Base-by-base conservation (phyloP, 2,329 filamentous ascomycete species). In the Scedosporium aurantiacum region DNA sequence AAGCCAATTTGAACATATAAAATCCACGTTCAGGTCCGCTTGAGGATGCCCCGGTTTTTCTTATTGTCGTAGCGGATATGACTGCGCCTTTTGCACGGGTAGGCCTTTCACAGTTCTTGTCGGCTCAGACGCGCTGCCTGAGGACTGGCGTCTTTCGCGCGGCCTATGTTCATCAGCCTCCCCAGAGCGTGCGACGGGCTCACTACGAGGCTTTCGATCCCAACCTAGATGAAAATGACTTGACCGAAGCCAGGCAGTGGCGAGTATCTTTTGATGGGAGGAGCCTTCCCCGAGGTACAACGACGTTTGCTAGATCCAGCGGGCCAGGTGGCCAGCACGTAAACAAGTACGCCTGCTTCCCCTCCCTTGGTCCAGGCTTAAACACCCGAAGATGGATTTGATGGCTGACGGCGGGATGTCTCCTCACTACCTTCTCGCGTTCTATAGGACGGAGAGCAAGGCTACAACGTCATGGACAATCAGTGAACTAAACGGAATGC, bases 291-390 rank as follows among this genome's bases (percentile, higher is more conserved):
- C 75, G 71, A 60, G 82, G 81, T 7, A 77, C 70, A 54, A 84
- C 80, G 4, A 78, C 72, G 10, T 85, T 77, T 68, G 77, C 82
- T 2, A 76, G 82, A n/a, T 84, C 82, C 2, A 84, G 81, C 65
- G 82, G 82, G 0, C 82, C 82, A 2, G 82, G 82, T 12, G 82
- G 82, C 1, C 82, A 85, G 65, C 81, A 85, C 67, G 82, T 85
- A 37, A 85, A 85, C 68, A 85, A 85, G 82, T 85, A 67, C 60
- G 77, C 69, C 28, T 1, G 37, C 28, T 10, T 10, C 37, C 3
- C 16, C 10, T 10, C 37, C 3, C 16, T 16, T 14, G n/a, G 25
- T n/a, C 8, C 21, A 16, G 14, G n/a, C 21, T 6, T 3, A 7
- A 7, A 47, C 10, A 18, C n/a, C 6, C 14, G 10, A 37, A 12